Conservation (phyloP, 257 asterid species). For the Mentha longifolia region DNA sequence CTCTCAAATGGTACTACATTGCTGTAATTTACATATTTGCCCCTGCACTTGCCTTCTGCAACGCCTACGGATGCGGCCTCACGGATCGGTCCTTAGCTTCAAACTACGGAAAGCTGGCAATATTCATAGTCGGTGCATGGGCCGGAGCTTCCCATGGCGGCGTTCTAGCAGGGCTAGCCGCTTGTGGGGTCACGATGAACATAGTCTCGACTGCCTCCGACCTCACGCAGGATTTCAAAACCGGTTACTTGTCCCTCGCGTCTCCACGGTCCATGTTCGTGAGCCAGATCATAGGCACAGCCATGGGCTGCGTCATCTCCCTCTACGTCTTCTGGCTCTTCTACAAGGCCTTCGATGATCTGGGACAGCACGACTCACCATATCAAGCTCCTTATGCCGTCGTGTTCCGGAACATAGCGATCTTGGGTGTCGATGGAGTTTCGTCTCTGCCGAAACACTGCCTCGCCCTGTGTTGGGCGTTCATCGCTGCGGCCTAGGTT, state of each 20-base stretch:
- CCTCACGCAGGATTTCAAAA: slow-evolving; percentile 83
- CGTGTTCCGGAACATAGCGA: slow-evolving; percentile 75
- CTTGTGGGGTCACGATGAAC: slow-evolving; percentile 97
- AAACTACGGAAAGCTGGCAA: slow-evolving; percentile 85
- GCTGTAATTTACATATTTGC: slow-evolving; percentile 69
- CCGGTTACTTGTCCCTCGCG: slow-evolving; percentile 85
- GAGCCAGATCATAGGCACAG: slow-evolving; percentile 88
- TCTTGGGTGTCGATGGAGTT: slow-evolving; percentile 81
- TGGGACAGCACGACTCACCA: slow-evolving; percentile 55
- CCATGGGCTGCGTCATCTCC: no score
- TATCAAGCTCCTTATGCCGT: slow-evolving; percentile 73
- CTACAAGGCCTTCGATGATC: slow-evolving; percentile 64
- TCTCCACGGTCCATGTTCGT: slow-evolving; percentile 90
- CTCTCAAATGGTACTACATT: slow-evolving; percentile 79
- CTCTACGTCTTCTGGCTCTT: slow-evolving; percentile 91
- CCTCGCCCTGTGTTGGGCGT: slow-evolving; percentile 63
- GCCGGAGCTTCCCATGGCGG: slow-evolving; percentile 84
- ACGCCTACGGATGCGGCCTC: slow-evolving; percentile 66
- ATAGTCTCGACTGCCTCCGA: slow-evolving; percentile 93
- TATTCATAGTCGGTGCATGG: slow-evolving; percentile 87
- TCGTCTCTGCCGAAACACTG: slow-evolving; percentile 70
- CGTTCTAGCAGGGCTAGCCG: slow-evolving; percentile 90
- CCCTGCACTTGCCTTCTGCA: slow-evolving; percentile 78
- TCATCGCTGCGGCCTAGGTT: slow-evolving; percentile 61
- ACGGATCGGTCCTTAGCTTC: slow-evolving; percentile 77